Evolutionary conservation across 352 stramenopile species (phyloP), one percentile per base, ranked within the genome.

Genomic region (Phytophthora fragariae): DNA sequence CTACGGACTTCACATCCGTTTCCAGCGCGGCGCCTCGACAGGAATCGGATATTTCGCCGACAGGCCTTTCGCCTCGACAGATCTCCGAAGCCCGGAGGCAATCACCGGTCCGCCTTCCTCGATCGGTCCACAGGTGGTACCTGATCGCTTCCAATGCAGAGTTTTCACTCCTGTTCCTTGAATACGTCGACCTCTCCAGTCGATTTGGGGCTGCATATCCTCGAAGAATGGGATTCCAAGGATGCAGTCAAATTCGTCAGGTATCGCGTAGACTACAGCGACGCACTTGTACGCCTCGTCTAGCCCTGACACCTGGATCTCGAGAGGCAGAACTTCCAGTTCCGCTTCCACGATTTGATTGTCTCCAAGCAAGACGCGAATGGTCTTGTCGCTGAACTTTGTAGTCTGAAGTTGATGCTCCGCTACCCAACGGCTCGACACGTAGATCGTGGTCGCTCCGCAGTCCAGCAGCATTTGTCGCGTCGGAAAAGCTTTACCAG

Each of bases 11-110:
- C 33, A 39, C 33, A 39, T 12, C 33, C 8, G 33, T 39, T 39
- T 39, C 33, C 33, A 39, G 33, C 33, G 24, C 53, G 29, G 53
- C 53, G 53, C 53, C 53, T 58, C 27, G 49, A 58, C 27, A 58
- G 53, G 53, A 58, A 58, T 58, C 53, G n/a, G 29, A 29, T 58
- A 24, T 58, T 57, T 39, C 50, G 50, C 50, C 50, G 50, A 33
- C 1, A 39, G 33, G 33, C 33, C 8, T 39, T 39, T 39, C 33
- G 33, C 33, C 33, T 39, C 33, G 33, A 39, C 33, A 39, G 33
- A 39, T 39, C 33, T 39, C 33, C 33, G 33, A 39, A 39, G 8
- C 33, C 33, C 33, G 33, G 33, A 39, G 33, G 33, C 33, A 39
- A 39, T 39, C 33, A 39, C 33, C 33, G 33, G 33, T 39, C 33